Conservation (phyloP, 108 stramenopile genomes). For the Aureococcus anophagefferens region DNA sequence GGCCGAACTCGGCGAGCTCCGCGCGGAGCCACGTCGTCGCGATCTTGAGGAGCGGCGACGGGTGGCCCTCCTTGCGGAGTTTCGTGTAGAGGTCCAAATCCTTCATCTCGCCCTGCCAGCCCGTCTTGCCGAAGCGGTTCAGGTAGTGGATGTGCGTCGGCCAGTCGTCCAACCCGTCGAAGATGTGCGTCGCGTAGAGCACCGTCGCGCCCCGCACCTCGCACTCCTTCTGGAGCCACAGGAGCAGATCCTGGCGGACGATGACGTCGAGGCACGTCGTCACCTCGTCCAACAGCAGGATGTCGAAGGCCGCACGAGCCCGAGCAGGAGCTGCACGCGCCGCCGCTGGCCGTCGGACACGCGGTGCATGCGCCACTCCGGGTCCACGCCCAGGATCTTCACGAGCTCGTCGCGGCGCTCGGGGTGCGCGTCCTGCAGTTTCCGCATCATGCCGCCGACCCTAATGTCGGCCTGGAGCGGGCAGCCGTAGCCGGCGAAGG, state of each 20-base stretch:
- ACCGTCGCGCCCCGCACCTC: constrained; percentile 80
- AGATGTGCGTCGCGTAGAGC: constrained; percentile 97
- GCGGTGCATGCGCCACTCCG: constrained; percentile 89
- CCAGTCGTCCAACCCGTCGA: constrained; percentile 84
- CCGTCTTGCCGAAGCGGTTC: constrained; percentile 55
- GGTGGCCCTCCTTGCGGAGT: constrained; percentile 47
- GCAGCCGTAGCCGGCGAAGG: constrained; percentile 83
- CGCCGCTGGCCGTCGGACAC: constrained; percentile 73
- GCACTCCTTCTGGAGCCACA: constrained; percentile 82
- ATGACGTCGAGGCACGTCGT: constrained; percentile 91
- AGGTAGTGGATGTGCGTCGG: constrained; percentile 61
- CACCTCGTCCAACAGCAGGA: constrained; percentile 91
- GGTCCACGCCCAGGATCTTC: constrained; percentile 83
- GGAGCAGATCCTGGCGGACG: constrained; percentile 79
- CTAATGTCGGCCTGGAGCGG: constrained; percentile 81
- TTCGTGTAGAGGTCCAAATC: constrained; percentile 62
- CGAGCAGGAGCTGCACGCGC: constrained; percentile 89
- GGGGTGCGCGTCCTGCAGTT: constrained; percentile 79
- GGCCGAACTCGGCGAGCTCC: constrained; percentile 57
- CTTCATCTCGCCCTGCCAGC: constrained; percentile 67
- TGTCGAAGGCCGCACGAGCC: constrained; percentile 81
- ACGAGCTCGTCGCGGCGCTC: constrained; percentile 89
- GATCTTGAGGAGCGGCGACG: constrained; percentile 71
- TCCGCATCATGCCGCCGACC: constrained; percentile 86
- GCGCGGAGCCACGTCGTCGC: constrained; percentile 72